Evolutionary conservation across 2,329 filamentous ascomycete genomes (phyloP), one percentile per base, ranked within the genome.

Genomic region (Microdochium bolleyi): DNA sequence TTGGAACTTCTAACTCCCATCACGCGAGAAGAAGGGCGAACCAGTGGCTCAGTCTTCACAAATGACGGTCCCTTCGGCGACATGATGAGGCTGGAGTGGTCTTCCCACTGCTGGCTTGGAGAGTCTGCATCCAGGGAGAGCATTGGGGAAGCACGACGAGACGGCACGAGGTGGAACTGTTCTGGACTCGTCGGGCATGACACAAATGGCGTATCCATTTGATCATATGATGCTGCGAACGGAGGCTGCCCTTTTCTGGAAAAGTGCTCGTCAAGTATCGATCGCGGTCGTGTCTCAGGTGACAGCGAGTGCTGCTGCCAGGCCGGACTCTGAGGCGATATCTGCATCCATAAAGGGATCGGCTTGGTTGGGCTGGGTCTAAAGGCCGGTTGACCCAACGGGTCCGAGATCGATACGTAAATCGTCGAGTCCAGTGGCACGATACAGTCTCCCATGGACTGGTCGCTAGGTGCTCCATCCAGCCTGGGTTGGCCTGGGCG

Each of bases 331-430:
- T 60, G 54, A 16, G 61, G 58, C 2, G 61, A 59, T 54, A 62
- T 58, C 48, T 67, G 69, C 73, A 78, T 78, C 62, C 73, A 75
- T 14, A 58, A 54, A 0, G 79, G 79, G 11, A 82, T 70, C 1
- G 78, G 75, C 55, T 82, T 83, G 11, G 75, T 69, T 3, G 68
- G 71, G 51, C 70, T 72, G 1, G 76, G 74, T 55, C 66, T 69
- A 59, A 81, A 82, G 2, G 73, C 67, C 3, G 68, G 65, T 10
- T 70, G 64, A 14, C 73, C 70, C 11, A 80, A 55, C 0, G 79
- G 78, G 55, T 82, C 73, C 25, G 66, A 64, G 3, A 78, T 70
- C 32, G 75, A 73, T 7, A 82, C 71, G 62, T 79, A 82, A 5
- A 80, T 72, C 1, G 67, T 64, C 2, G 68, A 67, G 46, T 65